Evolutionary conservation across 1,139 yeast species (phyloP).

Genomic region (Casaregolazyma lundiana): DNA sequence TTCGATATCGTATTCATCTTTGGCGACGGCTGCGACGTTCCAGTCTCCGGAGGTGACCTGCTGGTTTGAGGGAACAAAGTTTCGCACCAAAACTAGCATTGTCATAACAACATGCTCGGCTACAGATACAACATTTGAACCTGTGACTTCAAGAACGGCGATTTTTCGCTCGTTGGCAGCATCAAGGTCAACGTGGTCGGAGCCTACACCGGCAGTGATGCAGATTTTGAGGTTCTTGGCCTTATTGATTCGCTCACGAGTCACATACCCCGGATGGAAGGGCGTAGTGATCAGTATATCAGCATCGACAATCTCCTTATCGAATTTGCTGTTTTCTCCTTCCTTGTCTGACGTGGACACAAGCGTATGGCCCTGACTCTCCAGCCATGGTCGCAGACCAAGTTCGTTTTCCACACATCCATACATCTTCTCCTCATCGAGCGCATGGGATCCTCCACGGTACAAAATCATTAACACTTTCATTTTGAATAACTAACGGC

Average conservation of each 20-base stretch:
- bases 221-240: conserved; percentile 72
- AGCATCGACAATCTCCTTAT: conserved; percentile 62
- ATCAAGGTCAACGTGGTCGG: conserved; percentile 72
- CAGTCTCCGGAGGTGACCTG: conserved; percentile 58
- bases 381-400: conserved; percentile 63
- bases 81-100: conserved; percentile 64
- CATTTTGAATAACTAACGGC: conserved; percentile 14
- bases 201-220: conserved; percentile 81
- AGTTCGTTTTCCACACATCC: conserved; percentile 76
- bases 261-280: conserved; percentile 76
- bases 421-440: conserved; percentile 54
- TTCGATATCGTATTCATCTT: conserved; percentile 69
- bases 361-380: conserved; percentile 61
- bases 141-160: conserved; percentile 75
- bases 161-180: conserved; percentile 64
- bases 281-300: conserved; percentile 80
- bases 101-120: conserved; percentile 81
- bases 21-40: conserved; percentile 78
- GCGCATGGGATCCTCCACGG: conserved; percentile 45
- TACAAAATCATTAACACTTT: conserved; percentile 33
- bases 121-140: conserved; percentile 74
- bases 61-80: conserved; percentile 74
- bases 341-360: conserved; percentile 68
- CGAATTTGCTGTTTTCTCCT: conserved; percentile 56
- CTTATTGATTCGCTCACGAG: conserved; percentile 58